Evolutionary conservation across 768 basidiomycete genomes (phyloP).

Genomic region (Russula griseocarnosa): DNA sequence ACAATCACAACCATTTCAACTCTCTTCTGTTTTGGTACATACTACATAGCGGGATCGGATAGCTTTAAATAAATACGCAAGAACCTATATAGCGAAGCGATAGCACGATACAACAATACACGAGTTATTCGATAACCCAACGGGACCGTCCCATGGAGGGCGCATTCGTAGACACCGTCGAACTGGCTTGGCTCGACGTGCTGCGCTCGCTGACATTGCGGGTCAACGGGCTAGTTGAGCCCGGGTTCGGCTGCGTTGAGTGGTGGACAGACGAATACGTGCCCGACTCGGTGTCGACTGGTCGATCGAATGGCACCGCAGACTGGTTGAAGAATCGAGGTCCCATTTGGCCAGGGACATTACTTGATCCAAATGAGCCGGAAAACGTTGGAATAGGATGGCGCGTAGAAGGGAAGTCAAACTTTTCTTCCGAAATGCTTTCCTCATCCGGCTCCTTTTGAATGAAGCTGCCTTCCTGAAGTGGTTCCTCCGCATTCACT

Average conservation of each 20-base stretch:
- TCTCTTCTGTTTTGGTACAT: neutral
- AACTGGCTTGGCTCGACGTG: slow-evolving; percentile 36
- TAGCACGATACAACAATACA: neutral
- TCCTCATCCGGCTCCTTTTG: slow-evolving; percentile 31
- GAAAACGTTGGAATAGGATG: slow-evolving; percentile 55
- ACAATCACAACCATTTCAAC: neutral
- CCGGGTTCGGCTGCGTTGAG: neutral
- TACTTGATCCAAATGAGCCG: slow-evolving; percentile 36
- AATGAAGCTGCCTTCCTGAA: slow-evolving; percentile 44
- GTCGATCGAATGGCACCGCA: slow-evolving; percentile 31
- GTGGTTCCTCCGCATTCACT: slow-evolving; percentile 56
- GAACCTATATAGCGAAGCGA: neutral
- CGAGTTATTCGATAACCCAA: slow-evolving; percentile 54
- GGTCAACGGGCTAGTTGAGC: slow-evolving; percentile 26
- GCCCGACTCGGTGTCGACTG: slow-evolving; percentile 11
- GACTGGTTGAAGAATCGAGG: slow-evolving; percentile 47
- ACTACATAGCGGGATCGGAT: neutral
- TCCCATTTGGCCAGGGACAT: slow-evolving; percentile 42
- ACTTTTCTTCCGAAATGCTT: slow-evolving; percentile 45
- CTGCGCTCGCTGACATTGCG: slow-evolving; percentile 43
- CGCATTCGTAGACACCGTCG: slow-evolving; percentile 32
- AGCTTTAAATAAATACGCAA: neutral
- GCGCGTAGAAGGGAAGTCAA: slow-evolving; percentile 56
- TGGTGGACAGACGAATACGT: neutral
- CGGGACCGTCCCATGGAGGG: slow-evolving; percentile 35